Conservation (phyloP, 2,329 filamentous ascomycete genomes). For the Diaporthe australafricana region DNA sequence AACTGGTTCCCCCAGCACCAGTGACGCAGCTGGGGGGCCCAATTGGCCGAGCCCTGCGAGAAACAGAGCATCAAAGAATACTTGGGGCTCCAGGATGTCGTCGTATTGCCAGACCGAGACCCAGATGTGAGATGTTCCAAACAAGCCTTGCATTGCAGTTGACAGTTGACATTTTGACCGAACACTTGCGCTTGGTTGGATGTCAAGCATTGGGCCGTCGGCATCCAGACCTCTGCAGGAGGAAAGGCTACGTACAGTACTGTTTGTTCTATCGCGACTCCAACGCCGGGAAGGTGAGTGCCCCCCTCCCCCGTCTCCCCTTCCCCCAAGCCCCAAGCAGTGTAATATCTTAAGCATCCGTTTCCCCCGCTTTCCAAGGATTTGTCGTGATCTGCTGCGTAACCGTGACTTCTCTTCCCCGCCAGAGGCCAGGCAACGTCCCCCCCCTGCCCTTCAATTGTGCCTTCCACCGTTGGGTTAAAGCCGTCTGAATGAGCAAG, state of each 20-base stretch:
- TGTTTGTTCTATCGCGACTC: neutral
- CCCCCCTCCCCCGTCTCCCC: too few relatives aligned
- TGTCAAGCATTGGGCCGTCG: neutral
- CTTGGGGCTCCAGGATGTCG: neutral
- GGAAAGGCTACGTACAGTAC: too few relatives aligned
- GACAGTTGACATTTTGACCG: neutral
- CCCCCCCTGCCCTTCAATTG: neutral
- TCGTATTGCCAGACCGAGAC: neutral
- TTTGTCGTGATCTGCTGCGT: constrained; percentile 8
- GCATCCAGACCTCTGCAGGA: neutral
- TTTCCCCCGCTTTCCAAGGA: constrained; percentile 1
- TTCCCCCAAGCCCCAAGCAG: too few relatives aligned
- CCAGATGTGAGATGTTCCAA: neutral
- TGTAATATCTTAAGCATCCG: constrained; percentile 14
- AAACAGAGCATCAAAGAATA: neutral
- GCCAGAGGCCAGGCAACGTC: constrained; percentile 8
- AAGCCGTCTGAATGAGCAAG: neutral
- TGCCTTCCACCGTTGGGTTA: neutral
- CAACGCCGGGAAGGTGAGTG: neutral
- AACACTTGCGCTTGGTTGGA: too few relatives aligned
- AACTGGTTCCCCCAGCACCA: constrained; percentile 2
- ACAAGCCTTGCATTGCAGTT: neutral
- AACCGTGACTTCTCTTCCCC: neutral
- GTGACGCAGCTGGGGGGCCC: neutral
- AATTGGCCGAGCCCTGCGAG: constrained; percentile 1